Percentiles rank a stretch among this genome's conserved stretches.
Conservation (phyloP, 805 yeast species). For the Dipodascus albidus region DNA sequence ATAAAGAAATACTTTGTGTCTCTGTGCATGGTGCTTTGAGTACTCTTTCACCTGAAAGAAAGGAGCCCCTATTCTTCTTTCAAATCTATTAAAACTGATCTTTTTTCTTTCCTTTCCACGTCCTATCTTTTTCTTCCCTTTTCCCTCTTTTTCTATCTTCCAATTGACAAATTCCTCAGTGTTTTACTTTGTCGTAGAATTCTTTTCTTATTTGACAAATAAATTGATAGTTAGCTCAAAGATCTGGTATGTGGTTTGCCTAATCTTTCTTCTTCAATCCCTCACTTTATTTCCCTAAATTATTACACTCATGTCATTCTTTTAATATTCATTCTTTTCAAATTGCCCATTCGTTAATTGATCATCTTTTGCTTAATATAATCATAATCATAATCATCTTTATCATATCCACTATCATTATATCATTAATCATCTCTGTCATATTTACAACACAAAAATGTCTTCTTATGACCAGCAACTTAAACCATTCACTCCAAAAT, state of each 20-base stretch:
- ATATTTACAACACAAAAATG: background rate
- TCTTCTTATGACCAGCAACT: background rate
- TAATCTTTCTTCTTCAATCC: background rate
- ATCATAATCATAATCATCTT: background rate
- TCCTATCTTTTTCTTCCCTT: conserved; percentile 3
- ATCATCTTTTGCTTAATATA: too few relatives aligned
- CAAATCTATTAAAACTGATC: background rate
- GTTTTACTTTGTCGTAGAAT: background rate
- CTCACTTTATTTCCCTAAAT: background rate
- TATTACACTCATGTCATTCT: background rate
- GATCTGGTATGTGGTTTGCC: background rate
- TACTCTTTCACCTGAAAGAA: background rate
- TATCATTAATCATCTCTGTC: background rate
- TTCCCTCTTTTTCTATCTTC: conserved; percentile 1
- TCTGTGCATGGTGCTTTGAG: background rate
- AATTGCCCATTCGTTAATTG: background rate
- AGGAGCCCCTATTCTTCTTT: background rate
- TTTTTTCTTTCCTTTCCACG: conserved; percentile 1
- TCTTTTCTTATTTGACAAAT: background rate
- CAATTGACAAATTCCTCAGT: background rate
- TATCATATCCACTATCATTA: background rate
- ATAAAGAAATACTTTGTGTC: too few relatives aligned
- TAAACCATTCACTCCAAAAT: background rate
- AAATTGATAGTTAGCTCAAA: background rate
- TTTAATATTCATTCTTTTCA: conserved; percentile 2